Evolutionary conservation across 73 alveolate species (phyloP), one percentile per base, ranked within the genome.

Genomic region (Paramecium sonneborni): DNA sequence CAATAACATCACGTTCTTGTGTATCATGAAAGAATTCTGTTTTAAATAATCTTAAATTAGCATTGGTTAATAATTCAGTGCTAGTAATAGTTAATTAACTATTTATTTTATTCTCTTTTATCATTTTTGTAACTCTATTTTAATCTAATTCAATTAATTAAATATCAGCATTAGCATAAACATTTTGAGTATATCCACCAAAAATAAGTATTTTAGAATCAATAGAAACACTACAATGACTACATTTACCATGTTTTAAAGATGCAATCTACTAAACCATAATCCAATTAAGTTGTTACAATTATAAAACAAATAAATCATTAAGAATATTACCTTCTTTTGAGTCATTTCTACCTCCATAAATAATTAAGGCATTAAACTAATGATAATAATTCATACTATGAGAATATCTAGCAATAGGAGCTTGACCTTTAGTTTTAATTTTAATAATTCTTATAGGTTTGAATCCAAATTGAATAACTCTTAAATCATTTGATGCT

Each of bases 261-360:
- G 48, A 48, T 24, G 91, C 94, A 70, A 69, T 70, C 67, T 88
- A 44, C 28, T 38, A 39, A 2, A 88, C 94, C 35, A 48, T 30
- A 9, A 88, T 34, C 94, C 94, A 88, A 69, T 68, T 88, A 24
- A 88, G 21, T 23, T 56, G 18, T 23, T 88, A 57, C 55, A 70
- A 20, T 30, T 88, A 57, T n/a, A 88, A 52, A 23, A 88, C 55
- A 70, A 56, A 88, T 11, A 88, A 69, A 72, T 93, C 96, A 87
- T 69, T 90, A 12, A 88, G 72, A 10, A 93, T 85, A 62, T 58
- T 48, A n/a, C 52, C 84, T 72, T 69, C 46, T 9, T 56, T 41
- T 6, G 86, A 88, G 62, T 97, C 99, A 95, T 97, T 95, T 85
- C 99, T 95, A 11, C 99, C 99, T 35, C 99, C 99, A 92, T 91